A percentile compares a stretch with the other conserved stretches of the same genome.
phyloP scores from a whole-genome alignment of 768 basidiomycete species.

The Amanita jacksonii region DNA sequence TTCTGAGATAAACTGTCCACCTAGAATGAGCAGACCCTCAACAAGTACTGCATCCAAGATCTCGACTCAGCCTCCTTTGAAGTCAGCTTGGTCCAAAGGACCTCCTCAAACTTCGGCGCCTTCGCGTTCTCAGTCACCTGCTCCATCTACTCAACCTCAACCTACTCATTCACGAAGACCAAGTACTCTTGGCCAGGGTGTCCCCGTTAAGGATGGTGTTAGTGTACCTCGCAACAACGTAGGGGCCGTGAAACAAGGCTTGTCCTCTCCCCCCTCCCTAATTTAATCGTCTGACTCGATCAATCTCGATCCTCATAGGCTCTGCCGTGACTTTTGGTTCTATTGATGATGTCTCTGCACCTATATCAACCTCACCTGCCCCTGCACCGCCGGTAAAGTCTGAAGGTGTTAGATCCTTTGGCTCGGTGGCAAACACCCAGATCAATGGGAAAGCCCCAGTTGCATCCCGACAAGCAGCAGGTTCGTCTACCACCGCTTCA shows the following conservation, averaged over 20 bases:
- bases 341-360: slow-evolving; percentile 70
- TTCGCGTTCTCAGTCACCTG: slow-evolving; percentile 74
- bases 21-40: slow-evolving; percentile 91
- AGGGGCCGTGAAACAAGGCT: slow-evolving; percentile 61
- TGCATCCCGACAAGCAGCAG: slow-evolving; percentile 28
- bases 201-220: slow-evolving; percentile 74
- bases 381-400: slow-evolving; percentile 53
- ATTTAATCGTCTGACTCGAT: slow-evolving; percentile 11
- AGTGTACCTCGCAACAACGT: slow-evolving; percentile 59
- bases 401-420: slow-evolving; percentile 75
- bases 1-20: background rate
- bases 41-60: slow-evolving; percentile 64
- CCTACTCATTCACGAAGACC: slow-evolving; percentile 70
- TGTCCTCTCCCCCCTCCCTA: slow-evolving; percentile 17
- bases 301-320: slow-evolving; percentile 25
- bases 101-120: slow-evolving; percentile 63
- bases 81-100: slow-evolving; percentile 89
- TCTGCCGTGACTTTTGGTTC: slow-evolving; percentile 82
- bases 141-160: slow-evolving; percentile 40
- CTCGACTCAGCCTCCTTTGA: slow-evolving; percentile 62
- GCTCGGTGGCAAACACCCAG: slow-evolving; percentile 60
- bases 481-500: slow-evolving; percentile 24
- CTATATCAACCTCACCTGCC: slow-evolving; percentile 79
- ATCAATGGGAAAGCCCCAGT: slow-evolving; percentile 55
- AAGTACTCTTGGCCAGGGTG: slow-evolving; percentile 61